Conservation (phyloP, 306 rosid genomes). For the Quercus variabilis region DNA sequence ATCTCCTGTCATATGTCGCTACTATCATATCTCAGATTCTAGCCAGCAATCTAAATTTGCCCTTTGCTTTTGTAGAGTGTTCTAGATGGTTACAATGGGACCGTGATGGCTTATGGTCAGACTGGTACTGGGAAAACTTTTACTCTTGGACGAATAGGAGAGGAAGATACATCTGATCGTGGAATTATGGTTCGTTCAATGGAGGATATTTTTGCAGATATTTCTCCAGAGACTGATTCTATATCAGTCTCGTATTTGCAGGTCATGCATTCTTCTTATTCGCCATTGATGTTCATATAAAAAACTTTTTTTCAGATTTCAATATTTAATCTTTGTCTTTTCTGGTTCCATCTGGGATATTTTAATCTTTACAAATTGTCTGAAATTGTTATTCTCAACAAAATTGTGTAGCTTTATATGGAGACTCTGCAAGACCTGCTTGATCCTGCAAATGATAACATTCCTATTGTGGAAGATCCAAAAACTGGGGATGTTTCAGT, state of each 20-base stretch:
- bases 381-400: conserved; percentile 12
- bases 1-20: background rate
- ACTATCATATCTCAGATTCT: background rate
- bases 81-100: conserved; percentile 93
- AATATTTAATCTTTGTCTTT: background rate
- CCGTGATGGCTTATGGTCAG: conserved; percentile 99
- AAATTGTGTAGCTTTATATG: conserved; percentile 79
- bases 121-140: conserved; percentile 98
- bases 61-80: conserved; percentile 64
- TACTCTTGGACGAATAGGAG: conserved; percentile 90
- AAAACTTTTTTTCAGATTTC: background rate
- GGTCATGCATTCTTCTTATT: conserved; percentile 31
- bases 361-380: conserved; percentile 8
- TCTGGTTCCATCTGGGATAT: conserved; percentile 2
- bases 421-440: conserved; percentile 91
- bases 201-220: conserved; percentile 84
- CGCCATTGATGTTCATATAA: background rate
- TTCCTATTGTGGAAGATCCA: conserved; percentile 92
- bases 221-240: conserved; percentile 70
- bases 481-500: conserved; percentile 82
- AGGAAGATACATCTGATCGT: conserved; percentile 76
- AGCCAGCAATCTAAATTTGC: background rate
- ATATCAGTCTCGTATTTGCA: conserved; percentile 79
- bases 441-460: conserved; percentile 84
- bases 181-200: conserved; percentile 97